Evolutionary conservation across 1,284 basidiomycete genomes (phyloP).

Genomic region (Neonothopanus nambi): DNA sequence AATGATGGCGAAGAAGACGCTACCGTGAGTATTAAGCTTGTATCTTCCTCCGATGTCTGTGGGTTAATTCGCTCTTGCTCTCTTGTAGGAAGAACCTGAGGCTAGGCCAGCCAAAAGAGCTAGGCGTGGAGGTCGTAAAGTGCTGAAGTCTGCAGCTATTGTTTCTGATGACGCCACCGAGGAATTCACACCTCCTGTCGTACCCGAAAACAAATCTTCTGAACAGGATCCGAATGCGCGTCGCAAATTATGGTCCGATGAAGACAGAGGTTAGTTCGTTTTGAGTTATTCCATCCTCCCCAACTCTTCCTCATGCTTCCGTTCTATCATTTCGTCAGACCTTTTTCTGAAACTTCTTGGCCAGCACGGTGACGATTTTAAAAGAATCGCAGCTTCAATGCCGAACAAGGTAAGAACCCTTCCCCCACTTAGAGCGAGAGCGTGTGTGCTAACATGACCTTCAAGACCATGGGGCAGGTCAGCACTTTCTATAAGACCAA

Average conservation of each 20-base stretch:
- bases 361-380: conserved; percentile 75
- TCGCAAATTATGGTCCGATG: conserved; percentile 52
- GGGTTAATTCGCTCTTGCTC: conserved; percentile 5
- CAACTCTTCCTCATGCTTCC: conserved; percentile 21
- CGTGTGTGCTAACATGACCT: conserved; percentile 13
- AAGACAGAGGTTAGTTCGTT: conserved; percentile 55
- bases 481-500: conserved; percentile 65
- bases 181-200: conserved; percentile 19
- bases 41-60: conserved; percentile 17
- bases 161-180: conserved; percentile 22
- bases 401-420: conserved; percentile 64
- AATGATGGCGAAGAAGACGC: conserved; percentile 38
- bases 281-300: conserved; percentile 13
- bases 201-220: conserved; percentile 24
- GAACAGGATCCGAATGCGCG: conserved; percentile 31
- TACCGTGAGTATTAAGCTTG: conserved; percentile 4
- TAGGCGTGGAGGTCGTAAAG: conserved; percentile 36
- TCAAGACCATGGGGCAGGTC: conserved; percentile 73
- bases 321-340: conserved; percentile 36
- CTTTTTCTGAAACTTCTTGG: conserved; percentile 65
- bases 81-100: conserved; percentile 26
- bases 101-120: conserved; percentile 36
- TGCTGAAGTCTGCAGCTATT: conserved; percentile 29
- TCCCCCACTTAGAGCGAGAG: neutral
- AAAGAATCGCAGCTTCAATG: conserved; percentile 72